These are phyloP conservation scores for Beauveria brongniartii DNA, from an alignment of 2,329 filamentous ascomycete species.

Conservation along the genomic window DNA sequence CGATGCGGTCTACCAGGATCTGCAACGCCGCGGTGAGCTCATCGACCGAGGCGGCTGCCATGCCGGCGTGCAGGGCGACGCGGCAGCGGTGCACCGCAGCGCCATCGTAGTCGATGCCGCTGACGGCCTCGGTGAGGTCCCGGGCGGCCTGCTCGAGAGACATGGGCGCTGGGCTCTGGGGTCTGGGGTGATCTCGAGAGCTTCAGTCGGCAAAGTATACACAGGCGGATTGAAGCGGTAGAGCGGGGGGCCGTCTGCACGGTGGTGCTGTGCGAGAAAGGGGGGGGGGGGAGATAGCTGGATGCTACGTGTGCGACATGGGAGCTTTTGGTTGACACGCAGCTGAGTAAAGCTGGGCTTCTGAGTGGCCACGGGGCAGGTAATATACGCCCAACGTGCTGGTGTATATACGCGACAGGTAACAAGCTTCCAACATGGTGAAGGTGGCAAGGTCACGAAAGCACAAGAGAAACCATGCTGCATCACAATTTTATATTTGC, in stretches of 20 bases:
- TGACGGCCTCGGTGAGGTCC: conserved; percentile 3
- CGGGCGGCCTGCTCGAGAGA: conserved; percentile 7
- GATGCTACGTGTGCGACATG: not conserved
- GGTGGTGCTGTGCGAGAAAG: not conserved
- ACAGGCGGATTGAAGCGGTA: not conserved
- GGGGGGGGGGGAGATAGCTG: not conserved
- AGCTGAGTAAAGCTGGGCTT: conserved; percentile 8
- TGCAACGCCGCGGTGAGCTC: not conserved
- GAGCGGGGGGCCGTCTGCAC: not conserved
- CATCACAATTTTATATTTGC: not conserved
- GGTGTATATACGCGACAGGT: not conserved
- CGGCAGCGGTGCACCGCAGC: conserved; percentile 4
- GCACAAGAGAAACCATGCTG: not conserved
- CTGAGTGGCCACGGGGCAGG: conserved; percentile 1
- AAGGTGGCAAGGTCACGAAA: not conserved
- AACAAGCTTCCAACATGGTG: not conserved
- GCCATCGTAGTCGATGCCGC: conserved; percentile 9
- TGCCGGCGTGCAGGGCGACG: conserved; percentile 4
- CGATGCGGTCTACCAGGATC: conserved; percentile 1
- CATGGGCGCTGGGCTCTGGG: not conserved
- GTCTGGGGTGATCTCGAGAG: not conserved
- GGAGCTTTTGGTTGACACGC: not conserved
- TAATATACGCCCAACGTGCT: not conserved
- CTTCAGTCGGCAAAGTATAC: not conserved
- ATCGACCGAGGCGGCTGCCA: not conserved